phyloP scores from a whole-genome alignment of 495 filamentous ascomycete genomes.

The Saxophila tyrrhenica region DNA sequence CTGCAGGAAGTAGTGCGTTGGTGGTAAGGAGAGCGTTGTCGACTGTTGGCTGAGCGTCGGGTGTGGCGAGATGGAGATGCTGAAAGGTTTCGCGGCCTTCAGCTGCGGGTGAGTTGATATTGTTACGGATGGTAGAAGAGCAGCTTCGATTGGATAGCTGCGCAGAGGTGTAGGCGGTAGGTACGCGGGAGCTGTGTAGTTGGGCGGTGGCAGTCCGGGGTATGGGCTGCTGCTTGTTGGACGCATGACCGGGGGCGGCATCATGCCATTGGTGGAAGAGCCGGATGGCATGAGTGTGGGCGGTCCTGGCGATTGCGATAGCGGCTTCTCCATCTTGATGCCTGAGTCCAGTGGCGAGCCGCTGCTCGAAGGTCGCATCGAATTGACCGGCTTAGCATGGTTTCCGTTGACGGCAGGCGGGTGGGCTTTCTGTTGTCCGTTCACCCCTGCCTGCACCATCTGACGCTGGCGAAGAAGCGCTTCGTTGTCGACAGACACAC shows the following conservation, averaged over 20 bases:
- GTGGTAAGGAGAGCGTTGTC: conserved; percentile 52
- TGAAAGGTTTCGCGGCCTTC: conserved; percentile 37
- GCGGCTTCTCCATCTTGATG: conserved; percentile 27
- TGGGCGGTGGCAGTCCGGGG: conserved; percentile 16
- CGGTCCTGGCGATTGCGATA: conserved; percentile 22
- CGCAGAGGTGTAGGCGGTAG: conserved; percentile 13
- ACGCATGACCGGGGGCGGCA: conserved; percentile 30
- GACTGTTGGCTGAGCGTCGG: conserved; percentile 52
- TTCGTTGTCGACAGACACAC: conserved; percentile 40
- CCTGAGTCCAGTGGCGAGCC: conserved; percentile 17
- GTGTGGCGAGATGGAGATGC: conserved; percentile 49
- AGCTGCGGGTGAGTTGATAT: conserved; percentile 56
- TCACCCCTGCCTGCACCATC: conserved; percentile 36
- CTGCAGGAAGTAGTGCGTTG: conserved; percentile 52
- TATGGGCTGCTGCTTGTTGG: conserved; percentile 27
- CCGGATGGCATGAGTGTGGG: conserved; percentile 18
- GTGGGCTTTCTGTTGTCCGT: conserved; percentile 30
- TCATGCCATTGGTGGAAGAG: conserved; percentile 23
- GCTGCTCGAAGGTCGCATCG: conserved; percentile 12
- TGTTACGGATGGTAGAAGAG: conserved; percentile 31
- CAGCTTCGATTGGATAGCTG: conserved; percentile 14
- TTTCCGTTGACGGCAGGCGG: conserved; percentile 14
- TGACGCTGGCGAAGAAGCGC: conserved; percentile 39
- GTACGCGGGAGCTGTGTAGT: conserved; percentile 12
- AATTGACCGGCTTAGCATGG: conserved; percentile 16